A percentile compares a stretch with the other conserved stretches of the same genome.
phyloP scores from a whole-genome alignment of 2,329 filamentous ascomycete genomes.

The Ophidiomyces ophidiicola region DNA sequence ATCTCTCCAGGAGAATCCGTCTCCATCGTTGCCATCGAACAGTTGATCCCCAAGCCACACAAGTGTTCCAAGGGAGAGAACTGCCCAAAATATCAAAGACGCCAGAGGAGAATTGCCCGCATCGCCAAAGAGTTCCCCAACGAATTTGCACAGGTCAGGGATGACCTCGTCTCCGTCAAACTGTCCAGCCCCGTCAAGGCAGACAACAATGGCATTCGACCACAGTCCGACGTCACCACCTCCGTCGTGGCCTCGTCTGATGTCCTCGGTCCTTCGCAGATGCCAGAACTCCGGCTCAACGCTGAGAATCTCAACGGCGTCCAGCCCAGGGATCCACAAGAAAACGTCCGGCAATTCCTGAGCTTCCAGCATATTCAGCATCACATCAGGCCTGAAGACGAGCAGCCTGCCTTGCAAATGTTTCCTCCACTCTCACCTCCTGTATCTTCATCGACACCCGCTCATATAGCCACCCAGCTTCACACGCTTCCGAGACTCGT shows the following conservation, averaged over 20 bases:
- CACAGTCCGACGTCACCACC: constrained; percentile 61
- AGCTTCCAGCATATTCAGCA: constrained; percentile 56
- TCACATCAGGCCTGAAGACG: constrained; percentile 49
- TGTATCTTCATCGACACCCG: constrained; percentile 26
- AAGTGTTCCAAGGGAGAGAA: constrained; percentile 76
- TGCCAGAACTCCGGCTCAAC: constrained; percentile 56
- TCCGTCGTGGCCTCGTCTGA: constrained; percentile 88
- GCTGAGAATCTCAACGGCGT: constrained; percentile 60
- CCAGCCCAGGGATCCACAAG: constrained; percentile 66
- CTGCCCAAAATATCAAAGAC: constrained; percentile 68
- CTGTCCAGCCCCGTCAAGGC: constrained; percentile 56
- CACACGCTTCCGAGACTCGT: constrained; percentile 44
- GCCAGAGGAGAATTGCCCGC: constrained; percentile 62
- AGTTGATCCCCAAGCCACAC: constrained; percentile 78
- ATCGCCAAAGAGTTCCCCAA: constrained; percentile 67
- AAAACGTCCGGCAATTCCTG: constrained; percentile 86
- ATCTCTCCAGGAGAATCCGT: constrained; percentile 73
- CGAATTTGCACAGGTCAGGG: constrained; percentile 44
- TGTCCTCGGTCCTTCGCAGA: constrained; percentile 58
- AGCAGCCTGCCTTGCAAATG: constrained; percentile 48
- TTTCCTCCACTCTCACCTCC: constrained; percentile 26
- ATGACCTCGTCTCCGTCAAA: constrained; percentile 54
- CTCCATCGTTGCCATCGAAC: constrained; percentile 85
- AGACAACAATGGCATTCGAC: constrained; percentile 42
- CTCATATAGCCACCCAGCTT: constrained; percentile 37